Base-by-base conservation (phyloP, 1,284 basidiomycete genomes). In the Veloboletus limbatus region DNA sequence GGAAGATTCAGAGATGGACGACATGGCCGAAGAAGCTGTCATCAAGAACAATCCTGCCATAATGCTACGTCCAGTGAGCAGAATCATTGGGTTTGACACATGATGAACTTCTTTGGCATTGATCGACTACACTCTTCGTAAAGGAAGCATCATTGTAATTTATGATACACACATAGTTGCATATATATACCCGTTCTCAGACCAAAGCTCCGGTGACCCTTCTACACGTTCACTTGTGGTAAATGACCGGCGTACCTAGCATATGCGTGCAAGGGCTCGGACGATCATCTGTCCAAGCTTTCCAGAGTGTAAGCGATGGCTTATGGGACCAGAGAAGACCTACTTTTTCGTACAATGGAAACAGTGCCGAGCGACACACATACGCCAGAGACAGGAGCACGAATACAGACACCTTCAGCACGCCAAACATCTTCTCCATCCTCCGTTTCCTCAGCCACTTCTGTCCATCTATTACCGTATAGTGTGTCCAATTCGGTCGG, bases 61-160 rank as follows among this genome's bases (percentile, higher is more conserved):
- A 43, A 81, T 67, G 56, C 53, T 85, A 39, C 73, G 76, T 48
- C 85, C 85, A 16, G 66, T 79, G 54, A 76, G 73, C 54, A 78
- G 72, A 54, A 74, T 84, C 45, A 68, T 79, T 38, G 85, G 85
- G n/a, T 87, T 87, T 54, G 61, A 68, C 28, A 61, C 52, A 11
- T 65, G 46, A 17, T 60, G 39, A 49, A 18, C 20, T 6, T 32
- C 22, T 36, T 35, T 25, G 5, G 24, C n/a, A 26, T 27, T 37
- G 26, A 22, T 27, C 11, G 9, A 34, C 30, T 42, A 21, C 18
- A 37, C 26, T 20, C 28, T 39, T 44, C 27, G 27, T 20, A 17
- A 31, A 38, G 17, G 31, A 41, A 40, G 26, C 33, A 43, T 32
- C 47, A 49, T 33, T 50, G 50, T 65, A 56, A 63, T 57, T 54